Base-by-base conservation (phyloP, 1,284 basidiomycete species). In the Xerocomus nothofagi region DNA sequence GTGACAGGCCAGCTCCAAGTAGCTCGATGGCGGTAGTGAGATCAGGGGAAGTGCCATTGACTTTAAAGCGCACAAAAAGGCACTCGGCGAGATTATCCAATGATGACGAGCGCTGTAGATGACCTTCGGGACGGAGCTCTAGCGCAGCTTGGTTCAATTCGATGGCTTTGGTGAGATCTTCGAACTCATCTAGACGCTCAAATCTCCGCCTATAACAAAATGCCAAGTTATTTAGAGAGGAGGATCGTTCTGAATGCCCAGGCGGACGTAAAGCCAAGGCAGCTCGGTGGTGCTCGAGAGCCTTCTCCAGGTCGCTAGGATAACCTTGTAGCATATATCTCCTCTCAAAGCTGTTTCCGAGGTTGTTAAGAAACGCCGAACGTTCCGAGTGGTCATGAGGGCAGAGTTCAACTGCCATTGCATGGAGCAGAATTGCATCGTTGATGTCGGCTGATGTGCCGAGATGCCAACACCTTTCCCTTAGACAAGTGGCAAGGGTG, bases 191-290 rank as follows among this genome's bases (percentile, higher is more conserved):
- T n/a, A 26, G n/a, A 18, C 12, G 20, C 10, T 41, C 9, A 5
- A 33, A 47, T 32, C 21, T 47, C 17, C 11, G 37, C 45, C 21
- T 26, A 27, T 32, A 47, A 23, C 45, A 42, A 31, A 23, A 2
- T 17, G 30, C 39, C 15, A 47, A 15, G 24, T 47, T 43, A 11
- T 17, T 47, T 10, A 41, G 45, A 44, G 45, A 47, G 2, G 45
- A 47, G 7, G 39, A 29, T 27, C 39, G 30, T 9, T 44, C 31
- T 17, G 7, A 15, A 23, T 47, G 31, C 14, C 45, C 39, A n/a
- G 30, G 4, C 6, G 17, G 39, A 14, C 45, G 45, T 27, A 42
- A 42, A 29, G 18, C 37, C 29, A 47, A 20, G n/a, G 37, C 38
- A 12, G n/a, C 38, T n/a, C 27, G 38, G 29, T 43, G 45, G 23